Conservation (phyloP, 108 stramenopile species). For the Stephanodiscus minutulus region DNA sequence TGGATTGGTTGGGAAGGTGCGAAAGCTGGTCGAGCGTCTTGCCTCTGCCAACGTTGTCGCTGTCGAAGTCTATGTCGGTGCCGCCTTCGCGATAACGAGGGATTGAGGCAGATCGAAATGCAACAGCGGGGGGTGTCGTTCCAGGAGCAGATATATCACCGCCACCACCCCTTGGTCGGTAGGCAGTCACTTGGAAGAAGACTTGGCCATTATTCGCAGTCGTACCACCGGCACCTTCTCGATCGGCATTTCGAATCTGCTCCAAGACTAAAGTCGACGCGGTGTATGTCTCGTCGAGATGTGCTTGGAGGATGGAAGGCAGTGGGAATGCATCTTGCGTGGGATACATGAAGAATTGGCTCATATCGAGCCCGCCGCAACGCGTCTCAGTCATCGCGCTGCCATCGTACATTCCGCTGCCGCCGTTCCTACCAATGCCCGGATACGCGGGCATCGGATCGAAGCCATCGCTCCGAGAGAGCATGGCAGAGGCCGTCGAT, state of each 20-base stretch:
- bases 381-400: background rate
- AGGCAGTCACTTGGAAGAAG: constrained; percentile 36
- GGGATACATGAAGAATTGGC: constrained; percentile 3
- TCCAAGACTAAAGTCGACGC: constrained; percentile 30
- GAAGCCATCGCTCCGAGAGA: constrained; percentile 19
- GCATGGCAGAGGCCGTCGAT: constrained; percentile 20
- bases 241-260: background rate
- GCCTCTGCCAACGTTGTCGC: constrained; percentile 15
- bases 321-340: constrained; percentile 26
- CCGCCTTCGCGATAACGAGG: background rate
- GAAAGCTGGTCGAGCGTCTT: constrained; percentile 4
- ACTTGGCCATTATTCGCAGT: constrained; percentile 5
- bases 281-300: constrained; percentile 47
- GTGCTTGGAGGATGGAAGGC: constrained; percentile 39
- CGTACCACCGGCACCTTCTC: background rate
- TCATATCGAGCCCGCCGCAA: background rate
- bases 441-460: constrained; percentile 6
- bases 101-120: constrained; percentile 9
- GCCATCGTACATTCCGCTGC: background rate
- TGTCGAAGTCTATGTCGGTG: constrained; percentile 9
- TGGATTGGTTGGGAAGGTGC: background rate
- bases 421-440: background rate
- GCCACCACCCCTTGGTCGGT: constrained; percentile 7
- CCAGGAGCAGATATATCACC: constrained; percentile 16
- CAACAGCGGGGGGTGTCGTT: constrained; percentile 25